Evolutionary conservation across 2,329 filamentous ascomycete species (phyloP), one percentile per base, ranked within the genome.

Genomic region (Parasarocladium wereldwijsianum): DNA sequence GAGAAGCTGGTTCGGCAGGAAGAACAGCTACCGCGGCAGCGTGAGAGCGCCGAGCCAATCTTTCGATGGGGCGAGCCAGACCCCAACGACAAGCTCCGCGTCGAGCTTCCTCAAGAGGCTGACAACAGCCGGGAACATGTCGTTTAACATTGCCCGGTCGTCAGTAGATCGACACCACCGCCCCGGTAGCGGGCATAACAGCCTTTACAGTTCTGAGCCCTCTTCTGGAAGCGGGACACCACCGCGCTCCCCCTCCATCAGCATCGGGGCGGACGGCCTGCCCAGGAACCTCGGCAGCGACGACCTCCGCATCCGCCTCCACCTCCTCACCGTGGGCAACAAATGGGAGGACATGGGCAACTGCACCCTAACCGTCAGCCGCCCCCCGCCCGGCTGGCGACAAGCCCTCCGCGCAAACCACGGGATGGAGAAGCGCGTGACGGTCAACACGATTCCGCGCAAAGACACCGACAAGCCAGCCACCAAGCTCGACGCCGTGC

Each of bases 291-390:
- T 83, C 34, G 76, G 76, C 32, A 39, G 39, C 5, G 53, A 55
- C 15, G 85, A 90, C 43, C 73, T 87, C 30, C 86, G 86, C 42
- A 82, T 94, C 41, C 69, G 85, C 20, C 68, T 96, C 9, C 93
- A 96, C 50, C 64, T 82, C 28, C 75, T 87, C 29, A 77, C 85
- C 35, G 62, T 70, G 2, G 62, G 71, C 9, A 73, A 73, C 29
- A 87, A 87, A 49, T 98, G 90, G 90, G 76, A 84, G 36, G 86
- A 96, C 48, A 75, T 86, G 58, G 87, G 90, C 39, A 76, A 82
- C 41, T 92, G 85, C 36, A 66, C 74, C 21, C 59, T 98, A 35
- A 83, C 80, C 11, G 84, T 98, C 43, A 74, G 85, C 48, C 70
- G 74, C 12, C 80, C 83, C n/a, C 76, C 64, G 30, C 68, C 55